A percentile compares a stretch with the other conserved stretches of the same genome.
Conservation (phyloP, 1,139 yeast genomes). For the Scheffersomyces titani region DNA sequence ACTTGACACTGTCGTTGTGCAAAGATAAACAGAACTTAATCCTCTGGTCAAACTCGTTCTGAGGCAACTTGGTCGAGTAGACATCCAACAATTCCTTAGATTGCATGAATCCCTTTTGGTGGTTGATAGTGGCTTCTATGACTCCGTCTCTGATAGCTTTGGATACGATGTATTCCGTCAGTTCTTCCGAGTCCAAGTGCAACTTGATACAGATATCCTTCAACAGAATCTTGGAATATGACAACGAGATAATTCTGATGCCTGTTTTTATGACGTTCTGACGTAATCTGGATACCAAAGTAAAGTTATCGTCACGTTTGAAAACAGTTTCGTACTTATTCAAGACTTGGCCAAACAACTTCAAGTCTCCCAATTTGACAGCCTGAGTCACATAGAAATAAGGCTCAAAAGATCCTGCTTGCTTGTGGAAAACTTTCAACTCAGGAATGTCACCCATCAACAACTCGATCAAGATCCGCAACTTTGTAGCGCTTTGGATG, state of each 20-base stretch:
- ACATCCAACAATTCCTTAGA: slow-evolving; percentile 84
- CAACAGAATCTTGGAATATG: slow-evolving; percentile 88
- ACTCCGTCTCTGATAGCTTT: slow-evolving; percentile 98
- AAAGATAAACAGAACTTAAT: slow-evolving; percentile 87
- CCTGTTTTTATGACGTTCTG: slow-evolving; percentile 98
- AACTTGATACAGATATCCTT: slow-evolving; percentile 89
- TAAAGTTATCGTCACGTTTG: slow-evolving; percentile 77
- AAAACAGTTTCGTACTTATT: slow-evolving; percentile 62
- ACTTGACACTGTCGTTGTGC: slow-evolving; percentile 90
- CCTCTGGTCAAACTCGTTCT: slow-evolving; percentile 86
- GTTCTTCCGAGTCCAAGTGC: slow-evolving; percentile 90
- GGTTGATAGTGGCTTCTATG: slow-evolving; percentile 91
- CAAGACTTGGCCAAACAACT: slow-evolving; percentile 75
- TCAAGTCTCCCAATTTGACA: slow-evolving; percentile 88
- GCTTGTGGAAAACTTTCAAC: slow-evolving; percentile 72
- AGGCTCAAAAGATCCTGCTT: slow-evolving; percentile 61
- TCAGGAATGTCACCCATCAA: slow-evolving; percentile 99
- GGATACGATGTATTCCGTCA: slow-evolving; percentile 95
- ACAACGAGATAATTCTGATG: slow-evolving; percentile 86
- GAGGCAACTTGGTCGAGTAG: slow-evolving; percentile 87
- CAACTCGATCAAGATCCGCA: slow-evolving; percentile 84
- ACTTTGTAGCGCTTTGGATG: slow-evolving; percentile 85
- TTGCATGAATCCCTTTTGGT: slow-evolving; percentile 89
- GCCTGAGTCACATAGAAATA: slow-evolving; percentile 89
- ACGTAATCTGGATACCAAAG: slow-evolving; percentile 84